Evolutionary conservation across 1,284 basidiomycete genomes (phyloP).

Genomic region (Rhodotorula sp.): DNA sequence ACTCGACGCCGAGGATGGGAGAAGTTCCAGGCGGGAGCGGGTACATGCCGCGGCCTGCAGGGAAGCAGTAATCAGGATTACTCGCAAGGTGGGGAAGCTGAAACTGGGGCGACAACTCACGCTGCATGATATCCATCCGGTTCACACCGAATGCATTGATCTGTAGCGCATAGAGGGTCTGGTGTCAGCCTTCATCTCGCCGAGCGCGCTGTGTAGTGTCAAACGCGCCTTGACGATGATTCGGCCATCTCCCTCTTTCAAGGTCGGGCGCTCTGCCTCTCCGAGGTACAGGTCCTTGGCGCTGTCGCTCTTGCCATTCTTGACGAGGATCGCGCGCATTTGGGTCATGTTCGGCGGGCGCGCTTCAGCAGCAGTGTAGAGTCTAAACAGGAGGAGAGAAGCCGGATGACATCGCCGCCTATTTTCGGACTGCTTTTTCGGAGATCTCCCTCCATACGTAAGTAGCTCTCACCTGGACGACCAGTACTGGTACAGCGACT

Average conservation of each 20-base stretch:
- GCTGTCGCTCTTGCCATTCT: slow-evolving; percentile 31
- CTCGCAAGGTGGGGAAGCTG: background rate
- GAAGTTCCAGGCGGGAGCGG: slow-evolving; percentile 74
- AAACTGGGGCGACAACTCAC: background rate
- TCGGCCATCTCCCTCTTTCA: slow-evolving; percentile 28
- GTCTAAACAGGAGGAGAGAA: background rate
- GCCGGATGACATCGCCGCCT: background rate
- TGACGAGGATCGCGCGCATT: slow-evolving; percentile 37
- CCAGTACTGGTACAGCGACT: too few species aligned
- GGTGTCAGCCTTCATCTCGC: background rate
- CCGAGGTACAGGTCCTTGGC: slow-evolving; percentile 39
- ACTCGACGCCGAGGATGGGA: slow-evolving; percentile 84
- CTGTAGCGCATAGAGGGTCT: background rate
- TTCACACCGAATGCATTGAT: slow-evolving; percentile 79
- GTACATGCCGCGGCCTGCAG: slow-evolving; percentile 52
- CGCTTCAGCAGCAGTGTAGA: too few species aligned
- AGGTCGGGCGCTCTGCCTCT: slow-evolving; percentile 32
- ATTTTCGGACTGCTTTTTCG: background rate
- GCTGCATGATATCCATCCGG: slow-evolving; percentile 68
- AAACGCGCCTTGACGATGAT: slow-evolving; percentile 40
- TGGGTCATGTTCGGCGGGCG: background rate
- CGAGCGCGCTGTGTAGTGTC: too few species aligned
- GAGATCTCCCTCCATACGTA: too few species aligned
- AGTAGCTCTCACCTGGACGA: too few species aligned
- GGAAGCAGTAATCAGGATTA: too few species aligned